Percentiles rank a stretch among this genome's conserved stretches.
These are phyloP conservation scores for Zizania latifolia DNA, from an alignment of 176 grass and related monocot genomes.

Conservation along the genomic window DNA sequence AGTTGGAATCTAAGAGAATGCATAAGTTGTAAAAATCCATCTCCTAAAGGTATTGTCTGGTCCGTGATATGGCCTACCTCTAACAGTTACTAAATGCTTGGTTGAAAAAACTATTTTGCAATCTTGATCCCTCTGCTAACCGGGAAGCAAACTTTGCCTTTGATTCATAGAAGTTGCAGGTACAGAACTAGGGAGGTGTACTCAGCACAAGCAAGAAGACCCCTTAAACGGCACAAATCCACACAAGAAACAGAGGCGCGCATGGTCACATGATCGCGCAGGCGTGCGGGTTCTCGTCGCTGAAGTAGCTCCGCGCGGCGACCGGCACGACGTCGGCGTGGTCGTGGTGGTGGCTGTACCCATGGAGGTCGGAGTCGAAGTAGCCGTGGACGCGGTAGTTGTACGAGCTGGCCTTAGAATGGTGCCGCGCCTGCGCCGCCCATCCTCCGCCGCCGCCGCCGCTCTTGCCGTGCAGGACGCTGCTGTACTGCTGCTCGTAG, in stretches of 20 bases:
- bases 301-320: constrained; percentile 45
- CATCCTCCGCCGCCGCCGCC: background rate
- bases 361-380: constrained; percentile 38
- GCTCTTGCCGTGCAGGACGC: background rate
- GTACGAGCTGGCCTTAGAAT: constrained; percentile 45
- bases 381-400: constrained; percentile 80
- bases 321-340: constrained; percentile 10
- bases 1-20: background rate
- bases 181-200: background rate
- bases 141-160: background rate
- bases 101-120: no score
- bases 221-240: background rate
- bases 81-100: no score
- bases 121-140: no score
- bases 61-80: no score
- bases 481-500: background rate
- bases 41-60: background rate
- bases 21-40: background rate
- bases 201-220: no score
- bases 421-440: background rate
- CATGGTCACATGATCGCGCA: constrained; percentile 67
- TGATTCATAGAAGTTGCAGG: background rate
- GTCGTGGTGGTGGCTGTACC: constrained; percentile 26
- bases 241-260: background rate
- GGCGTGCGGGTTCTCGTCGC: constrained; percentile 68